A percentile compares a stretch with the other conserved stretches of the same genome.
phyloP scores from a whole-genome alignment of 345 rosid genomes.

The Cardamine resedifolia region DNA sequence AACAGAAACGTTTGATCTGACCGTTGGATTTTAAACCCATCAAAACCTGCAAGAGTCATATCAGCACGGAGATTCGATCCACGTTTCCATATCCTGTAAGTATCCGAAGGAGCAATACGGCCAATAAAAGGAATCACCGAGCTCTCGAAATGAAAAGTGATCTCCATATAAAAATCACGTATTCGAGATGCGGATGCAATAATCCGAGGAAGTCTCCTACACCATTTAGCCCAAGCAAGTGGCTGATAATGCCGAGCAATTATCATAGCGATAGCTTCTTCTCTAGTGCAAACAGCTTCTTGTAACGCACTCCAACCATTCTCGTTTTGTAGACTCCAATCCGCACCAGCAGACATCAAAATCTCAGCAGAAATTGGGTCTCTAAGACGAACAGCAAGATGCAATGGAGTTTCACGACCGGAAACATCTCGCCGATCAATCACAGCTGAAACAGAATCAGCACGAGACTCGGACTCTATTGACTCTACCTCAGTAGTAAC shows the following conservation, averaged over 20 bases:
- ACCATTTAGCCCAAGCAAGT: constrained; percentile 99
- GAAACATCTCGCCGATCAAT: constrained; percentile 93
- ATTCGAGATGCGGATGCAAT: constrained; percentile 82
- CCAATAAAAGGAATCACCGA: constrained; percentile 95
- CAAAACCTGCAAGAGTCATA: constrained; percentile 97
- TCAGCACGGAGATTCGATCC: constrained; percentile 99
- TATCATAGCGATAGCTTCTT: constrained; percentile 87
- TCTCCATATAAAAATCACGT: constrained; percentile 98
- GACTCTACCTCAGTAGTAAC: constrained; percentile 79
- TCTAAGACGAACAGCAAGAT: constrained; percentile 84
- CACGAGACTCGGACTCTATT: constrained; percentile 63
- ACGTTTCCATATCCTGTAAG: constrained; percentile 97
- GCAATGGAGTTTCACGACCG: constrained; percentile 95
- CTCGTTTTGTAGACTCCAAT: constrained; percentile 99
- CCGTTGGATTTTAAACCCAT: constrained; percentile 92
- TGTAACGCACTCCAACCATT: constrained; percentile 99
- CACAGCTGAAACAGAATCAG: constrained; percentile 72
- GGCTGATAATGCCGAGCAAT: constrained; percentile 95
- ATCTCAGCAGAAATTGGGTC: constrained; percentile 84
- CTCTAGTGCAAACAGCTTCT: constrained; percentile 98
- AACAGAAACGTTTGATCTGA: constrained; percentile 92
- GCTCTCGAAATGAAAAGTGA: constrained; percentile 95
- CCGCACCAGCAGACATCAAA: constrained; percentile 91
- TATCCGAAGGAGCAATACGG: constrained; percentile 98
- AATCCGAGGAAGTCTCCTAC: constrained; percentile 90